phyloP scores from a whole-genome alignment of 192 early-diverging fungal genomes.

The Coemansia pectinata region DNA sequence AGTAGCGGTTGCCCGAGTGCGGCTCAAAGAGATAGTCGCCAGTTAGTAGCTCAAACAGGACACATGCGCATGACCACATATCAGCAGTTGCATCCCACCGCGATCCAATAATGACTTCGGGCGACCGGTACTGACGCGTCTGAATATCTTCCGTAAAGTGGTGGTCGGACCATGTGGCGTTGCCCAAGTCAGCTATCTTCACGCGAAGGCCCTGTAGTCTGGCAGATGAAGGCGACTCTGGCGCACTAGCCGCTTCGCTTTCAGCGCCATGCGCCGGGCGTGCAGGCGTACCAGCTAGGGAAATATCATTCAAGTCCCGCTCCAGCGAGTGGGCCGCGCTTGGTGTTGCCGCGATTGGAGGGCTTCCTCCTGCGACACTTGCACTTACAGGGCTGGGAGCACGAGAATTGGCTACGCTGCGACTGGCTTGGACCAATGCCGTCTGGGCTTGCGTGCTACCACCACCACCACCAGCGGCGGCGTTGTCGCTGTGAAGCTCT shows the following conservation, averaged over 20 bases:
- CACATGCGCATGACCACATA: slow-evolving; percentile 93
- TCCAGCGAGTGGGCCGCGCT: slow-evolving; percentile 54
- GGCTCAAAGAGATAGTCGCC: slow-evolving; percentile 97
- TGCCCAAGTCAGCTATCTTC: slow-evolving; percentile 96
- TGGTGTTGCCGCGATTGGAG: neutral
- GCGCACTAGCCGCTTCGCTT: slow-evolving; percentile 10
- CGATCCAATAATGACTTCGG: slow-evolving; percentile 91
- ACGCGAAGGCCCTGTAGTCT: slow-evolving; percentile 60
- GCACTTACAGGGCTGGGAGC: slow-evolving; percentile 40
- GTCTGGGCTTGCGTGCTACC: neutral
- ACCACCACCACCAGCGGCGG: neutral
- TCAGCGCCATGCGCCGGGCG: slow-evolving; percentile 9
- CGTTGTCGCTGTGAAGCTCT: slow-evolving; percentile 37
- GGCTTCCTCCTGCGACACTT: neutral
- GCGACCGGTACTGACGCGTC: slow-evolving; percentile 95
- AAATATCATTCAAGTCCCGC: slow-evolving; percentile 67
- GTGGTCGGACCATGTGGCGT: slow-evolving; percentile 94
- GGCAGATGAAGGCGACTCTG: slow-evolving; percentile 10
- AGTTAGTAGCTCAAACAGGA: slow-evolving; percentile 92
- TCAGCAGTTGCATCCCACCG: slow-evolving; percentile 85
- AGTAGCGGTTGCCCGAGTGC: slow-evolving; percentile 76
- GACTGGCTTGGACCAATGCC: slow-evolving; percentile 43
- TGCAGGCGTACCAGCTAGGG: slow-evolving; percentile 54
- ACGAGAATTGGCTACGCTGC: slow-evolving; percentile 54
- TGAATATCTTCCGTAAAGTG: slow-evolving; percentile 97